Conservation (phyloP, 2,329 filamentous ascomycete species). For the Penicillium sp. region DNA sequence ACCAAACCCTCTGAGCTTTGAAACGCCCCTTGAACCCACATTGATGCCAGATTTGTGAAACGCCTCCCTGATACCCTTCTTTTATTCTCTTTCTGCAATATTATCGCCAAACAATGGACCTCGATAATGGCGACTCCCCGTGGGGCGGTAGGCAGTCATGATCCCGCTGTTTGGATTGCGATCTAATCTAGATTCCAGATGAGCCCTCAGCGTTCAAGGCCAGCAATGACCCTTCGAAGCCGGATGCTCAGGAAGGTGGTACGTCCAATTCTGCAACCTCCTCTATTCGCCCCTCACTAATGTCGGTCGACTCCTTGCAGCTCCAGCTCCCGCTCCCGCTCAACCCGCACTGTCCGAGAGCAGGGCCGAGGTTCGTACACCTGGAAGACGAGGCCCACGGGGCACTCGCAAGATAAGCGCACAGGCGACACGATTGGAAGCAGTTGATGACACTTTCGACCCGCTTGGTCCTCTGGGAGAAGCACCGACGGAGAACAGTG, state of each 20-base stretch:
- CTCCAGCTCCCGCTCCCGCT: constrained; percentile 12
- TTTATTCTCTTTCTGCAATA: background rate
- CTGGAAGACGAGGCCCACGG: constrained; percentile 51
- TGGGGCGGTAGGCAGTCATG: constrained; percentile 47
- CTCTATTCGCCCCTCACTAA: constrained; percentile 18
- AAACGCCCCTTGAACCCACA: constrained; percentile 8
- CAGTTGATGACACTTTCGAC: constrained; percentile 61
- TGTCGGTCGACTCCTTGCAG: constrained; percentile 22
- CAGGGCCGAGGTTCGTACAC: constrained; percentile 47
- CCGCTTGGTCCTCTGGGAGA: constrained; percentile 62
- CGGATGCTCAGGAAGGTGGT: constrained; percentile 35
- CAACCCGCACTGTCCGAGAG: constrained; percentile 36
- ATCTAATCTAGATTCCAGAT: constrained; percentile 38
- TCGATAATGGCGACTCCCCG: constrained; percentile 48
- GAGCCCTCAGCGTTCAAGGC: constrained; percentile 46
- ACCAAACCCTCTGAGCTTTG: constrained; percentile 4
- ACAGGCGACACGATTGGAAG: constrained; percentile 62
- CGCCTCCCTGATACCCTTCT: background rate
- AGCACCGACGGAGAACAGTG: constrained; percentile 33
- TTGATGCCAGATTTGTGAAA: constrained; percentile 2
- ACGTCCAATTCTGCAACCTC: constrained; percentile 10
- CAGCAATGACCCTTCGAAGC: constrained; percentile 26
- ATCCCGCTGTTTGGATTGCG: constrained; percentile 23
- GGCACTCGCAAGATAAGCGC: constrained; percentile 58
- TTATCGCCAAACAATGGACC: constrained; percentile 34